Conservation (phyloP, 208 protist genomes). For the Kentomonas sorsogonicus region DNA sequence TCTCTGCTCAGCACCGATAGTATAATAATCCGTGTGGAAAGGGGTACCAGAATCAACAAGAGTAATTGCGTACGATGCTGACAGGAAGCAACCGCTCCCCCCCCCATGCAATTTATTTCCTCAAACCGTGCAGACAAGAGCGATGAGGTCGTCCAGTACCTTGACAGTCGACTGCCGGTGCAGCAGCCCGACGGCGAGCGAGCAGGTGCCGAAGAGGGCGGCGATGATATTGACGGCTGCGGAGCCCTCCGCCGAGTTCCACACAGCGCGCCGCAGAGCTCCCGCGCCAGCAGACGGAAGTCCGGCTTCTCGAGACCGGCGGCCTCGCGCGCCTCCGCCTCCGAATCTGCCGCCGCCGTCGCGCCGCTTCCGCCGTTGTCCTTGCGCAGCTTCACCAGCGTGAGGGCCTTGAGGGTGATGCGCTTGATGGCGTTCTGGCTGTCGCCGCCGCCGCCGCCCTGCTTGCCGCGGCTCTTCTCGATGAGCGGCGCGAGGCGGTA, state of each 20-base stretch:
- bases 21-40: too few relatives aligned
- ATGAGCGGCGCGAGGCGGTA: slow-evolving; percentile 24
- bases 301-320: slow-evolving; percentile 12
- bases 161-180: slow-evolving; percentile 71
- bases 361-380: not conserved
- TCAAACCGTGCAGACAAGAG: too few relatives aligned
- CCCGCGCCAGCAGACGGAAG: slow-evolving; percentile 25
- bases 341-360: not conserved
- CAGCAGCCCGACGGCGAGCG: slow-evolving; percentile 54
- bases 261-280: slow-evolving; percentile 27
- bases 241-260: slow-evolving; percentile 19
- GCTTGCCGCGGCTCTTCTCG: not conserved
- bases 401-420: not conserved
- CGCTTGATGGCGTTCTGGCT: not conserved
- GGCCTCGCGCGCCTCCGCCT: not conserved
- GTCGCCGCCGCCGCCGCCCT: not conserved
- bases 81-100: too few relatives aligned
- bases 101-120: too few relatives aligned
- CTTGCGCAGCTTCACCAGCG: not conserved
- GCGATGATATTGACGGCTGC: slow-evolving; percentile 22
- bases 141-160: slow-evolving; percentile 52
- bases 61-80: too few relatives aligned
- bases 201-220: slow-evolving; percentile 25
- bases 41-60: too few relatives aligned
- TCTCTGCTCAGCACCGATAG: too few relatives aligned